Conservation (phyloP, 1,139 yeast species). For the Wickerhamiella infanticola region DNA sequence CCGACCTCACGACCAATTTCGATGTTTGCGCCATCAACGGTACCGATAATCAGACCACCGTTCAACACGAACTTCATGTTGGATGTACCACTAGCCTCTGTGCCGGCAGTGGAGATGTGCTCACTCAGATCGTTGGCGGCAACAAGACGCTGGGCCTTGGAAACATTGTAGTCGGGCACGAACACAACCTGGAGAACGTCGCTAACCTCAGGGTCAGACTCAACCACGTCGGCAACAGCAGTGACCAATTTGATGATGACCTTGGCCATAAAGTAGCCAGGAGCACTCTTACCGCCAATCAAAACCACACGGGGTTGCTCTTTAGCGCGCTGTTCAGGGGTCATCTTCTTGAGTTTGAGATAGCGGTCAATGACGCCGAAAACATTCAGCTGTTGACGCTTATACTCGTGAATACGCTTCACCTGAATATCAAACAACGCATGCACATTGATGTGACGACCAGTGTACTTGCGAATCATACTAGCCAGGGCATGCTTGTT, state of each 20-base stretch:
- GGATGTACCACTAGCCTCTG: slow-evolving; percentile 93
- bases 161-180: slow-evolving; percentile 83
- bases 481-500: slow-evolving; percentile 61
- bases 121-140: slow-evolving; percentile 88
- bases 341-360: slow-evolving; percentile 52
- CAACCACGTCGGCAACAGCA: slow-evolving; percentile 65
- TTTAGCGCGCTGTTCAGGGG: slow-evolving; percentile 46
- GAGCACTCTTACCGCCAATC: slow-evolving; percentile 93
- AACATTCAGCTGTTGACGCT: slow-evolving; percentile 86
- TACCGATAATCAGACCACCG: slow-evolving; percentile 89
- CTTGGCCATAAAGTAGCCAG: slow-evolving; percentile 93
- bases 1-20: slow-evolving; percentile 91
- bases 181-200: slow-evolving; percentile 73
- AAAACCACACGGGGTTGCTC: slow-evolving; percentile 57
- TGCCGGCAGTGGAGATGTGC: slow-evolving; percentile 96
- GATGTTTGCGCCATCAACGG: slow-evolving; percentile 94
- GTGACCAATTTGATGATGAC: slow-evolving; percentile 74
- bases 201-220: slow-evolving; percentile 58
- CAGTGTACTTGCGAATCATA: slow-evolving; percentile 44
- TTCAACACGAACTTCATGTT: slow-evolving; percentile 91
- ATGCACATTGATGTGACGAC: slow-evolving; percentile 43
- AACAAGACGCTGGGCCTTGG: slow-evolving; percentile 79
- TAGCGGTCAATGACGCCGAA: slow-evolving; percentile 81
- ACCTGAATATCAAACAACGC: slow-evolving; percentile 86
- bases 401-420: slow-evolving; percentile 88